Evolutionary conservation across 805 yeast genomes (phyloP).

Genomic region (Metschnikowia hibisci): DNA sequence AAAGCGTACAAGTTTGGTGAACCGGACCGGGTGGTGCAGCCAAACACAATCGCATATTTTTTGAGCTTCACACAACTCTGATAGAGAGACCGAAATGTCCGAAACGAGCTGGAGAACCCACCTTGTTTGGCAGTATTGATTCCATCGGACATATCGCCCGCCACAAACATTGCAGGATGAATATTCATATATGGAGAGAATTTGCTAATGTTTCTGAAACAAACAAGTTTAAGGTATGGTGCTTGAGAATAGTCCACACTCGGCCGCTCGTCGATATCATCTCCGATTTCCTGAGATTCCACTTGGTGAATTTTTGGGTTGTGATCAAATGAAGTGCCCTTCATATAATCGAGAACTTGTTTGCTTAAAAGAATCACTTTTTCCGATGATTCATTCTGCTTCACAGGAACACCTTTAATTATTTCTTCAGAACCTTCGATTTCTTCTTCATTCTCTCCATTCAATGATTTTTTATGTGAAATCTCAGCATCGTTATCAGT

Average conservation of each 20-base stretch:
- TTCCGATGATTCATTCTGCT: conserved; percentile 11
- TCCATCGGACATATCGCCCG: conserved; percentile 55
- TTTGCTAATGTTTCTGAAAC: conserved; percentile 52
- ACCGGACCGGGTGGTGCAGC: conserved; percentile 51
- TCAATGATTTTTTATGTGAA: conserved; percentile 22
- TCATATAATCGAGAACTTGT: conserved; percentile 27
- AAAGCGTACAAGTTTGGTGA: conserved; percentile 57
- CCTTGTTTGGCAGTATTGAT: conserved; percentile 26
- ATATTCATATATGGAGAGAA: conserved; percentile 50
- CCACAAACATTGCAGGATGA: conserved; percentile 56
- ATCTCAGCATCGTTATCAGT: conserved; percentile 19
- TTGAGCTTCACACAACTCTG: conserved; percentile 49
- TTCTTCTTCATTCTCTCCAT: no score
- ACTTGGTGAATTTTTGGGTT: conserved; percentile 14
- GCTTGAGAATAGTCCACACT: conserved; percentile 19
- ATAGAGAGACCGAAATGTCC: conserved; percentile 65
- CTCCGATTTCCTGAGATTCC: conserved; percentile 6
- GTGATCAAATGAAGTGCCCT: conserved; percentile 35
- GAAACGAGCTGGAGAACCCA: conserved; percentile 55
- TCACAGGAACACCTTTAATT: conserved; percentile 22
- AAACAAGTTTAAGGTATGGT: conserved; percentile 61
- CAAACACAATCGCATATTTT: conserved; percentile 70
- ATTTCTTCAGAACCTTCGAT: not conserved
- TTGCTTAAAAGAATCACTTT: conserved; percentile 24
- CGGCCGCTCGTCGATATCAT: conserved; percentile 6